phyloP scores from a whole-genome alignment of 2,329 filamentous ascomycete species.

The Verticillium nonalfalfae region DNA sequence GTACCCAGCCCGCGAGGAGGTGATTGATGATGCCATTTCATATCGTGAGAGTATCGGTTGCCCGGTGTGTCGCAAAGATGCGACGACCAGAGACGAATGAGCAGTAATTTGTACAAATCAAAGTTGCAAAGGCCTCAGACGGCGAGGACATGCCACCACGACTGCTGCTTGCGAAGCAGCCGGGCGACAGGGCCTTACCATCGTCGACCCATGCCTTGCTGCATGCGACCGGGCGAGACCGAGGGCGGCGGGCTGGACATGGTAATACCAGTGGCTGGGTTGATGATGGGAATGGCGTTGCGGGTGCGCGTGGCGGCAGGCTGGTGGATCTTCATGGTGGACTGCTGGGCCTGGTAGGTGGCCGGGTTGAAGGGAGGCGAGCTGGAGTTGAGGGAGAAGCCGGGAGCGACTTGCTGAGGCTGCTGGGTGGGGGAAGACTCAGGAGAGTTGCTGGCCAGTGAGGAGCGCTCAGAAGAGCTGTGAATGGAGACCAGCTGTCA shows the following conservation, averaged over 20 bases:
- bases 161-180: slow-evolving; percentile 4
- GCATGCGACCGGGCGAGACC: slow-evolving; percentile 57
- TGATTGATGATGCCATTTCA: slow-evolving; percentile 34
- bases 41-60: slow-evolving; percentile 29
- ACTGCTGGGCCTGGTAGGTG: slow-evolving; percentile 58
- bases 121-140: slow-evolving; percentile 27
- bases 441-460: slow-evolving; percentile 88
- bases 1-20: slow-evolving; percentile 29
- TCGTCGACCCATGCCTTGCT: slow-evolving; percentile 44
- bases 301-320: slow-evolving; percentile 81
- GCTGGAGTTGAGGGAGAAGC: slow-evolving; percentile 65
- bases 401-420: slow-evolving; percentile 69
- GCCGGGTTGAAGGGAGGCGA: slow-evolving; percentile 62
- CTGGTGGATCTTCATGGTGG: slow-evolving; percentile 79
- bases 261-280: slow-evolving; percentile 82
- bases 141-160: slow-evolving; percentile 24
- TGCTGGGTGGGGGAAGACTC: slow-evolving; percentile 88
- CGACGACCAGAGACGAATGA: slow-evolving; percentile 29
- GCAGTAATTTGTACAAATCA: slow-evolving; percentile 25
- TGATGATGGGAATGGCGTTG: slow-evolving; percentile 97
- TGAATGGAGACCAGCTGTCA: slow-evolving; percentile 82
- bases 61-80: slow-evolving; percentile 37
- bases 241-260: slow-evolving; percentile 83
- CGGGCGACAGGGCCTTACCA: slow-evolving; percentile 41
- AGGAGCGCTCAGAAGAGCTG: slow-evolving; percentile 89